Evolutionary conservation across 768 basidiomycete genomes (phyloP), one percentile per base, ranked within the genome.

Genomic region (Arthromyces matolae): DNA sequence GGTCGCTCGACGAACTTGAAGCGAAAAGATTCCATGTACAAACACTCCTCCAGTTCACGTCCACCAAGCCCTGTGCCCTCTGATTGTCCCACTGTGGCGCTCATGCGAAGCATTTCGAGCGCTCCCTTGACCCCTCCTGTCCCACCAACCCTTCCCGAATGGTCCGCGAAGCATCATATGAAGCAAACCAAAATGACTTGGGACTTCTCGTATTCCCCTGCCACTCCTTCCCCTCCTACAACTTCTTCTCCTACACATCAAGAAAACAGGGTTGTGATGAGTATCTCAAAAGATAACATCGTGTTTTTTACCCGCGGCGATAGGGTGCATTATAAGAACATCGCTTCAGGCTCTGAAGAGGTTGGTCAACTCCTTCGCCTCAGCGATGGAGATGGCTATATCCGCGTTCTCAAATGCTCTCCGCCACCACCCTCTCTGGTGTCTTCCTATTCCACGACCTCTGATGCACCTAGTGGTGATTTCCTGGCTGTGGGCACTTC

Each of bases 401-500:
- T 81, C 45, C 66, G 65, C 16, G 62, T 73, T 5, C 60, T 82
- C 33, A 68, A 24, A 5, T 40, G 37, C 36, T 37, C 36, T 33
- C 18, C 32, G 3, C 18, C 4, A 3, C 18, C 32, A 33, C 18
- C 32, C 3, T 33, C 32, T 3, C 18, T 18, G 32, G 13, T 18
- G 18, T 33, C 32, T 33, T 4, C 32, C 13, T 33, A 5, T 5
- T 18, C 32, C 32, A 14, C 32, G 4, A 13, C 32, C 32, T 14
- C 32, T 10, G 32, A 33, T 24, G 37, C 37, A 8, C 45, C 37
- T 24, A 13, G n/a, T 19, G 43, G 43, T 5, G 68, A 75, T 29
- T 49, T 76, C 37, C 68, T 90, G 25, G 84, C 85, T 1, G 62
- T 88, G 14, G 81, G 79, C 1, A 81, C 83, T 8, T 74, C 75